These are phyloP conservation scores for Cryptosporidium felis DNA, from an alignment of 169 alveolate species.

Conservation along the genomic window DNA sequence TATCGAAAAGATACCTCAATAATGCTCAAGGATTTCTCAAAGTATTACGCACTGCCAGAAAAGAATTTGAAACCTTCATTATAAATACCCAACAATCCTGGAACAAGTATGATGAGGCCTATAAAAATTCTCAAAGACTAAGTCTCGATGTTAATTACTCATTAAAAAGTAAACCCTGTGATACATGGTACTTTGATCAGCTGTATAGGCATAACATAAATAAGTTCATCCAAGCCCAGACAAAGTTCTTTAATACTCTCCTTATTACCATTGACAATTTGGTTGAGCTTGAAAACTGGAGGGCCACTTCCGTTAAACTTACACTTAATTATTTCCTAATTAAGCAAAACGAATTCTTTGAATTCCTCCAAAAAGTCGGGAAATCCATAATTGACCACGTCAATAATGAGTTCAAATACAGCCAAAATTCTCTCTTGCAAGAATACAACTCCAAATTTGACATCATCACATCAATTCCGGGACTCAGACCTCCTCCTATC, in stretches of 20 bases:
- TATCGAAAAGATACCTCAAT: constrained; percentile 49
- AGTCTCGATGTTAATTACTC: constrained; percentile 32
- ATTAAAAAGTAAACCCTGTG: constrained; percentile 9
- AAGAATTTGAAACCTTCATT: constrained; percentile 8
- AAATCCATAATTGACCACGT: background rate
- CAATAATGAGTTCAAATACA: background rate
- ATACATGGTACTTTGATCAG: constrained; percentile 63
- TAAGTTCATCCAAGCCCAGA: constrained; percentile 35
- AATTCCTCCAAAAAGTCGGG: constrained; percentile 27
- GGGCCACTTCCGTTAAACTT: constrained; percentile 53
- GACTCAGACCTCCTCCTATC: constrained; percentile 63
- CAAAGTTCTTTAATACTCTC: constrained; percentile 2
- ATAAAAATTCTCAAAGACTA: constrained; percentile 25
- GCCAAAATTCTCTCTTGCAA: background rate
- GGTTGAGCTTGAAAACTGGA: constrained; percentile 44
- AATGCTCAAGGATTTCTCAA: constrained; percentile 34
- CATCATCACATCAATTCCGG: constrained; percentile 36
- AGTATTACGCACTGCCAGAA: constrained; percentile 6
- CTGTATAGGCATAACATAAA: constrained; percentile 26
- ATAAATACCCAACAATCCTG: constrained; percentile 29
- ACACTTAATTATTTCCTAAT: constrained; percentile 20
- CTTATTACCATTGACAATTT: constrained; percentile 39
- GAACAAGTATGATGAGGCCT: constrained; percentile 41
- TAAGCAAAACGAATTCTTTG: constrained; percentile 38
- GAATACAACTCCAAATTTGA: constrained; percentile 13